phyloP scores from a whole-genome alignment of 345 rosid species.

The Durio zibethinus region DNA sequence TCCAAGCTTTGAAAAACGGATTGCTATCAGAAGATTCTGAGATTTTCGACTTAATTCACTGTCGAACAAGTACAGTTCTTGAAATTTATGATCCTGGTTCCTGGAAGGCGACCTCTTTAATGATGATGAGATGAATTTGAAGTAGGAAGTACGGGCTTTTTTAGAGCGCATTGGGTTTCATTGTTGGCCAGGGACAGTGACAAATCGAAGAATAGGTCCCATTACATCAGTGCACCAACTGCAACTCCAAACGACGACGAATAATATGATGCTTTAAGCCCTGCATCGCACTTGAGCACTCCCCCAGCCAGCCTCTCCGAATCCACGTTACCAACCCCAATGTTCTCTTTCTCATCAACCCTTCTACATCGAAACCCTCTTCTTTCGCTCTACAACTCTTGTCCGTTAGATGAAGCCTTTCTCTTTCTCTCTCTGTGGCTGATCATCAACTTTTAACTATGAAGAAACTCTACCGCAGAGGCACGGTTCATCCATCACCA shows the following conservation, averaged over 20 bases:
- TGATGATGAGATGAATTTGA: not conserved
- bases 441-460: slow-evolving; percentile 19
- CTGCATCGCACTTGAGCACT: not conserved
- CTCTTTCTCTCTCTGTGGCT: slow-evolving; percentile 1
- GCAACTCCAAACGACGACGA: slow-evolving; percentile 10
- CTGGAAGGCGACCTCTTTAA: not conserved
- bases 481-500: slow-evolving; percentile 74
- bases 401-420: slow-evolving; percentile 5
- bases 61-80: not conserved
- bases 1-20: too few relatives aligned
- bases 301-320: not conserved
- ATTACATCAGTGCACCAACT: not conserved
- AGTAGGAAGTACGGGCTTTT: not conserved
- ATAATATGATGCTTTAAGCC: not conserved
- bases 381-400: not conserved
- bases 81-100: not conserved
- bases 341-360: not conserved
- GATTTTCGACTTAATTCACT: not conserved
- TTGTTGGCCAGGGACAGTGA: not conserved
- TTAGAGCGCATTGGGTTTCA: not conserved
- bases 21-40: not conserved
- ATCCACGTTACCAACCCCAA: slow-evolving; percentile 11
- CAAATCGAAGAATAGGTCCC: not conserved
- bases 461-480: slow-evolving; percentile 75
- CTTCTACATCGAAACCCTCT: not conserved